Conservation (phyloP, 2,329 filamentous ascomycete genomes). For the Botrytis sinoallii region DNA sequence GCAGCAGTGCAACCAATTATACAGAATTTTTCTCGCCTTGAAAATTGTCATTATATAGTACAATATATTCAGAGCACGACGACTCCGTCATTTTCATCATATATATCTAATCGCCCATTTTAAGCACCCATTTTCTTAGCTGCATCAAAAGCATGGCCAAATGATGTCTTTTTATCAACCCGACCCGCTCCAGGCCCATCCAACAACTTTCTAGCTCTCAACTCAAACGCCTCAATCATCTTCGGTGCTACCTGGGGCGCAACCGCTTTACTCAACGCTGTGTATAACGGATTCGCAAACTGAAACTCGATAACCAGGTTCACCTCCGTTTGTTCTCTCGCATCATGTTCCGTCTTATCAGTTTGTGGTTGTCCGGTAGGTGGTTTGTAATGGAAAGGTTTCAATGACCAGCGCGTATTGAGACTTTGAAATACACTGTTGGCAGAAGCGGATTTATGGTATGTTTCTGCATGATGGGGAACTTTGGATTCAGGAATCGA, state of each 20-base stretch:
- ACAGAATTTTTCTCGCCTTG: background rate
- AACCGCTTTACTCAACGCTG: constrained; percentile 73
- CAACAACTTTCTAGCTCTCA: constrained; percentile 63
- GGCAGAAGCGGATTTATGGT: constrained; percentile 41
- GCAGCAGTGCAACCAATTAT: background rate
- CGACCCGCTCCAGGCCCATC: constrained; percentile 30
- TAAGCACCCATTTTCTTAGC: constrained; percentile 19
- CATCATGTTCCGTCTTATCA: constrained; percentile 29
- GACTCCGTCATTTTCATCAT: background rate
- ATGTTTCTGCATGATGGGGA: constrained; percentile 42
- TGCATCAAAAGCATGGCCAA: constrained; percentile 9
- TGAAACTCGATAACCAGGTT: constrained; percentile 73
- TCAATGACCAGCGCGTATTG: constrained; percentile 66
- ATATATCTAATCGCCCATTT: background rate
- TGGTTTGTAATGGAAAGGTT: constrained; percentile 47
- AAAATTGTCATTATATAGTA: background rate
- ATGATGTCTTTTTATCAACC: constrained; percentile 9
- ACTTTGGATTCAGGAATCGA: constrained; percentile 42
- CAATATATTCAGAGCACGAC: background rate
- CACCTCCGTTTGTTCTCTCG: constrained; percentile 63
- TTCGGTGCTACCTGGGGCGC: constrained; percentile 79
- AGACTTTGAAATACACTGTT: constrained; percentile 63
- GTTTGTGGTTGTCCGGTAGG: constrained; percentile 39
- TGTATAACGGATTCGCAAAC: constrained; percentile 87
- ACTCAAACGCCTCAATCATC: constrained; percentile 94